Evolutionary conservation across 768 basidiomycete genomes (phyloP).

Genomic region (Boletus speciosus): DNA sequence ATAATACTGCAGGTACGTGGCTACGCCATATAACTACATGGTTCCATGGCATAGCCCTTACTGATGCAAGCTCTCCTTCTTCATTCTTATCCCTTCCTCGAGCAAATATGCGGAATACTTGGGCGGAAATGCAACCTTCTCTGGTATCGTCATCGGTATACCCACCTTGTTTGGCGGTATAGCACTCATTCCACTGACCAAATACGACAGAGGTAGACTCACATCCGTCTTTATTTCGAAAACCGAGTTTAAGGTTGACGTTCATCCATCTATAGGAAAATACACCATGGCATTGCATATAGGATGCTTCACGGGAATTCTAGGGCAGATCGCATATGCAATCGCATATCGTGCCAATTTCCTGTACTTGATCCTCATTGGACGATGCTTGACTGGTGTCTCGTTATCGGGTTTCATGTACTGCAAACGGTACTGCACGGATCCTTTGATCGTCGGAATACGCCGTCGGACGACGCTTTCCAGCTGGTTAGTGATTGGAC

Average conservation of each 20-base stretch:
- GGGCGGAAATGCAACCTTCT: slow-evolving; percentile 67
- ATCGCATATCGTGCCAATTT: slow-evolving; percentile 56
- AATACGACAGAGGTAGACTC: slow-evolving; percentile 49
- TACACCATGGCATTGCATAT: slow-evolving; percentile 55
- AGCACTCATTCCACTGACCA: slow-evolving; percentile 52
- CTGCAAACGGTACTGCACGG: slow-evolving; percentile 63
- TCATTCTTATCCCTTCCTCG: slow-evolving; percentile 65
- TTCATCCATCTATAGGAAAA: slow-evolving; percentile 38
- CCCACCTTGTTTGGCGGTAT: slow-evolving; percentile 62
- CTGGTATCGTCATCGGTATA: slow-evolving; percentile 64
- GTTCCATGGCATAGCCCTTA: background rate
- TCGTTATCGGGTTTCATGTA: slow-evolving; percentile 67
- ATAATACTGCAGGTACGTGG: slow-evolving; percentile 42
- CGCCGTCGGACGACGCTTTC: slow-evolving; percentile 60
- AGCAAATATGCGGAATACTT: slow-evolving; percentile 58
- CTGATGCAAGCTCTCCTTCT: slow-evolving; percentile 55
- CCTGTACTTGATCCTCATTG: slow-evolving; percentile 68
- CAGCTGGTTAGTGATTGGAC: slow-evolving; percentile 60
- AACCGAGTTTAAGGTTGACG: background rate
- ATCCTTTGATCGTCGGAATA: slow-evolving; percentile 62
- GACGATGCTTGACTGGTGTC: slow-evolving; percentile 61
- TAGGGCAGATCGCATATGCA: slow-evolving; percentile 60
- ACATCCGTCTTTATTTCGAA: background rate
- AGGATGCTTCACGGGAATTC: slow-evolving; percentile 47
- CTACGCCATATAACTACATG: background rate